These are phyloP conservation scores for Cymbopogon citratus DNA, from an alignment of 176 grass and related monocot species.

Conservation along the genomic window DNA sequence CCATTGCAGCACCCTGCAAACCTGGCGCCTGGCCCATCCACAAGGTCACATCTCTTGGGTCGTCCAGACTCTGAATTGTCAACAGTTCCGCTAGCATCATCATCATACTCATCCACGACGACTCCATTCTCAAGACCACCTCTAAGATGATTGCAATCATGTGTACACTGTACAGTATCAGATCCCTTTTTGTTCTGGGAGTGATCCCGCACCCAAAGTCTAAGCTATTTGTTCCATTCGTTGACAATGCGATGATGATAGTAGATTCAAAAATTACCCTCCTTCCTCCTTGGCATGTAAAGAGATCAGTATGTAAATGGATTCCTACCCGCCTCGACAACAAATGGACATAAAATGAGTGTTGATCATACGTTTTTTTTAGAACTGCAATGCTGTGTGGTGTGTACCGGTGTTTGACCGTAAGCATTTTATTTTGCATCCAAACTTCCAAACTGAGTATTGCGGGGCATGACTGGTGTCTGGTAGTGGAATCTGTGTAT, in stretches of 20 bases:
- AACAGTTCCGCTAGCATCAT: constrained; percentile 34
- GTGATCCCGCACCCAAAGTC: not conserved
- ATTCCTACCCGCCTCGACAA: not conserved
- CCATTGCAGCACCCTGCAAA: constrained; percentile 17
- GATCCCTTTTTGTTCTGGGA: not conserved
- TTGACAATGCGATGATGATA: constrained; percentile 30
- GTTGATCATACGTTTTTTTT: not conserved
- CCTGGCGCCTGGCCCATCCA: constrained; percentile 24
- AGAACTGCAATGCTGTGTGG: not conserved
- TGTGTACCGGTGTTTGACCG: not conserved
- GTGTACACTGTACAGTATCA: constrained; percentile 30
- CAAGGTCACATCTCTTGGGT: constrained; percentile 14
- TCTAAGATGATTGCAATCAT: constrained; percentile 22
- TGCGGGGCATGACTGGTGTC: not conserved
- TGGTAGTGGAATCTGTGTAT: not conserved
- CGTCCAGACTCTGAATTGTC: constrained; percentile 38
- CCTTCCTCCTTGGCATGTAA: not conserved
- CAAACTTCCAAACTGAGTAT: not conserved
- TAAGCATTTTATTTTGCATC: not conserved
- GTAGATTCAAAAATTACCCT: constrained; percentile 24
- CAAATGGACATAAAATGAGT: not conserved
- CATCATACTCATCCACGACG: not conserved
- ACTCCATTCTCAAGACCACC: constrained; percentile 24
- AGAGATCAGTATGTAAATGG: constrained; percentile 31
- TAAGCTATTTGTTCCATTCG: constrained; percentile 46